Evolutionary conservation across 441 rosid species (phyloP).

Genomic region (Adansonia rubrostipa): DNA sequence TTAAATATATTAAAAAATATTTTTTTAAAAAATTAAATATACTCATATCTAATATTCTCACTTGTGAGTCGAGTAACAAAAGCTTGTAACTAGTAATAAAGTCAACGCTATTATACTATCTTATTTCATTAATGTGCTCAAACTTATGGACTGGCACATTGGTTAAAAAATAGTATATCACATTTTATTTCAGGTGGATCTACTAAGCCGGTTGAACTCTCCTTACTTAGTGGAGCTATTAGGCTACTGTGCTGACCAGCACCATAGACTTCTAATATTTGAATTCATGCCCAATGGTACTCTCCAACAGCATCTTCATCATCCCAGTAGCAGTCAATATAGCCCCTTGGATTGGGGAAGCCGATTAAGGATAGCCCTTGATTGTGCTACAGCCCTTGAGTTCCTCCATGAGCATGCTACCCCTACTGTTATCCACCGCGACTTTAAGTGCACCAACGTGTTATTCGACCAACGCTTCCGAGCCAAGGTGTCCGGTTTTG

Average conservation of each 20-base stretch:
- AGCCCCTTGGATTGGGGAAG: constrained; percentile 69
- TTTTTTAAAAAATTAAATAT: no score
- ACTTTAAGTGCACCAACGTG: constrained; percentile 78
- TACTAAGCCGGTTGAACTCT: constrained; percentile 78
- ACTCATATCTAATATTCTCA: no score
- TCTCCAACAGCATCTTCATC: constrained; percentile 66
- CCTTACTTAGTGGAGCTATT: constrained; percentile 81
- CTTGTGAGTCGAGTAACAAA: no score
- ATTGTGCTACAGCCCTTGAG: constrained; percentile 82
- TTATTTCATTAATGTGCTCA: not conserved
- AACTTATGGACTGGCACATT: constrained; percentile 33
- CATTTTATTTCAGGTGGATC: constrained; percentile 65
- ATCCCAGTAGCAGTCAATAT: constrained; percentile 30
- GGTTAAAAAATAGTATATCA: constrained; percentile 17
- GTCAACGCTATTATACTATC: not conserved
- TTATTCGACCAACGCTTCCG: constrained; percentile 60
- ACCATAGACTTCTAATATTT: constrained; percentile 72
- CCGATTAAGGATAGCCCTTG: constrained; percentile 79
- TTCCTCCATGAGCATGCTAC: constrained; percentile 72
- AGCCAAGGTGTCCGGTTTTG: constrained; percentile 81
- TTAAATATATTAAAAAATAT: no score
- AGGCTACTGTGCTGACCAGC: constrained; percentile 93
- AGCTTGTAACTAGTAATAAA: no score
- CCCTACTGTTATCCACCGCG: constrained; percentile 81
- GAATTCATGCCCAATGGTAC: constrained; percentile 81